A percentile compares a stretch with the other conserved stretches of the same genome.
phyloP scores from a whole-genome alignment of 2,329 filamentous ascomycete genomes.

The Pyricularia grisea region DNA sequence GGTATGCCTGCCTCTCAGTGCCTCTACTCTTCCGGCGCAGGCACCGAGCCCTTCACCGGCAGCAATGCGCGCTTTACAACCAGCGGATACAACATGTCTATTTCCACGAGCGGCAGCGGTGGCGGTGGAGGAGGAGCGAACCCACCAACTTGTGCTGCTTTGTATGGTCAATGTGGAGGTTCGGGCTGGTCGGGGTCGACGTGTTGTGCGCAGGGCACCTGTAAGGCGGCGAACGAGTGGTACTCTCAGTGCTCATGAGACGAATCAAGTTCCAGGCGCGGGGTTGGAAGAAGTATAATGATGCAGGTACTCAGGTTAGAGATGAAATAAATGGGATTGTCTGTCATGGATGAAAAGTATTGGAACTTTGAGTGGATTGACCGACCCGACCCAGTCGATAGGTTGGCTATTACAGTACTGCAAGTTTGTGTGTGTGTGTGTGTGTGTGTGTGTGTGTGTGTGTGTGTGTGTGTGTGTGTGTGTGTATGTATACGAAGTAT shows the following conservation, averaged over 20 bases:
- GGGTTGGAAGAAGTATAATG: too few relatives aligned
- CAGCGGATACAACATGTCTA: slow-evolving; percentile 9
- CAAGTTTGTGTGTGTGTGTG: too few relatives aligned
- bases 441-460: too few relatives aligned
- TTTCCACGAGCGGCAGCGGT: not conserved
- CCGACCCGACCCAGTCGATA: too few relatives aligned
- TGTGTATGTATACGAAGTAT: too few relatives aligned
- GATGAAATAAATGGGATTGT: too few relatives aligned
- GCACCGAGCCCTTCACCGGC: slow-evolving; percentile 48
- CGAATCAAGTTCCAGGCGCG: too few relatives aligned
- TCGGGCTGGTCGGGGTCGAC: slow-evolving; percentile 16
- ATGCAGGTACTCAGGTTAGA: too few relatives aligned
- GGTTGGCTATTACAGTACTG: too few relatives aligned
- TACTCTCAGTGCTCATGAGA: not conserved
- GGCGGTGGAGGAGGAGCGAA: not conserved
- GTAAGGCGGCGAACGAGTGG: not conserved
- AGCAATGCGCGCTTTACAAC: slow-evolving; percentile 19
- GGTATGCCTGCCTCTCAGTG: slow-evolving; percentile 39
- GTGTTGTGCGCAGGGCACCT: slow-evolving; percentile 11
- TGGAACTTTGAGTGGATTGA: too few relatives aligned
- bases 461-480: too few relatives aligned
- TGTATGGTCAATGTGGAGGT: slow-evolving; percentile 18
- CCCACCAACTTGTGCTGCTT: slow-evolving; percentile 5
- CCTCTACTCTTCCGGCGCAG: slow-evolving; percentile 41
- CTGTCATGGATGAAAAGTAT: too few relatives aligned